Evolutionary conservation across 129 eudicot species (phyloP), one percentile per base, ranked within the genome.

Genomic region (Erigeron canadensis): DNA sequence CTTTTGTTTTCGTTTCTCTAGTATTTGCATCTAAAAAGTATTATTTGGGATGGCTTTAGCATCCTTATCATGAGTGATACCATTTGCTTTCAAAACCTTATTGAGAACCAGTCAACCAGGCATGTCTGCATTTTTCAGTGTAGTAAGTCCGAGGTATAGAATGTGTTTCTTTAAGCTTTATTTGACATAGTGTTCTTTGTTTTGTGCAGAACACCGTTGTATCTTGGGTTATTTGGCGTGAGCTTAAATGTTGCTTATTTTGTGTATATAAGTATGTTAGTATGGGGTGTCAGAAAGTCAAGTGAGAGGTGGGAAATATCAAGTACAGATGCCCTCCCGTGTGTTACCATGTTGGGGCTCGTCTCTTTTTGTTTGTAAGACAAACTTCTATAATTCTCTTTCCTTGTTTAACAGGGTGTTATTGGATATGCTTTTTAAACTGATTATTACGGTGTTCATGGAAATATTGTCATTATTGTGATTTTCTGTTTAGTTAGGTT

Each of bases 221-320:
- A 87, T 79, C 56, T 91, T 11, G 97, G 97, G 69, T 72, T 91
- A 74, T 64, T 84, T 69, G 91, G 91, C 69, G 82, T 91, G 51
- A 50, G 84, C 57, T 72, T 91, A 71, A 91, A 82, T 50, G 79
- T 76, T 55, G 55, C 76, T 38, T 85, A 75, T 79, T 91, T 87
- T 81, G 51, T 87, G 73, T 82, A 91, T 73, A 81, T 88, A 79
- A 85, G 91, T 81, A 79, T 87, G 84, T 70, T 84, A 77, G 80
- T 86, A 69, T 87, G 86, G 87, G 88, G 97, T 56, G 75, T 85
- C 34, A 54, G 86, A 72, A 87, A 85, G 70, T 85, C 83, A 44
- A 82, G 71, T 74, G 97, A 91, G 79, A 85, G 84, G 72, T 91
- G 91, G 97, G 97, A 91, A 59, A 69, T 87, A 69, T 82, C 94